Conservation (phyloP, 1,284 basidiomycete genomes). For the Ganoderma boninense region DNA sequence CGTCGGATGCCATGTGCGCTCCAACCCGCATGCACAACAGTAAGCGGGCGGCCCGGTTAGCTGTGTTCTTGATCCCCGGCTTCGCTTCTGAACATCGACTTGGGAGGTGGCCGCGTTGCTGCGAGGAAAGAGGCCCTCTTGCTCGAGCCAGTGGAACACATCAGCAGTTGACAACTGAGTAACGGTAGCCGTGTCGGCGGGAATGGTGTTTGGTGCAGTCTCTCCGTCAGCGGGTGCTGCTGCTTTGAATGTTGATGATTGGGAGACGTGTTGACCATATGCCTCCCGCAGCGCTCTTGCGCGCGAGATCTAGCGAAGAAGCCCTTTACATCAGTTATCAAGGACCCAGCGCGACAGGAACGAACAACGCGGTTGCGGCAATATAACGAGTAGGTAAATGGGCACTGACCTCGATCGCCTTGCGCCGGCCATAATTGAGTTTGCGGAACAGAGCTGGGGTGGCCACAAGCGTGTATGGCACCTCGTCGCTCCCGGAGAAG, state of each 20-base stretch:
- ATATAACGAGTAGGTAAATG: neutral
- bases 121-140: conserved; percentile 58
- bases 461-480: conserved; percentile 64
- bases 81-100: conserved; percentile 1
- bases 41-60: conserved; percentile 25
- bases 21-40: conserved; percentile 43
- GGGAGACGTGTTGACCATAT: conserved; percentile 48
- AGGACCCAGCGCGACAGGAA: neutral
- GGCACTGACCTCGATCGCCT: conserved; percentile 70
- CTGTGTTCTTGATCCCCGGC: conserved; percentile 21
- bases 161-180: conserved; percentile 58
- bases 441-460: conserved; percentile 53
- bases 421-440: conserved; percentile 65
- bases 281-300: conserved; percentile 60
- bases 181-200: neutral
- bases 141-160: conserved; percentile 66
- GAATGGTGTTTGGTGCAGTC: neutral
- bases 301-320: conserved; percentile 61
- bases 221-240: neutral
- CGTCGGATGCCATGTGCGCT: conserved; percentile 34
- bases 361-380: neutral
- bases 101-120: neutral
- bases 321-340: conserved; percentile 15
- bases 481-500: conserved; percentile 30
- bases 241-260: conserved; percentile 7